Evolutionary conservation across 2,329 filamentous ascomycete genomes (phyloP), one percentile per base, ranked within the genome.

Genomic region (Mycosphaerella sp.): DNA sequence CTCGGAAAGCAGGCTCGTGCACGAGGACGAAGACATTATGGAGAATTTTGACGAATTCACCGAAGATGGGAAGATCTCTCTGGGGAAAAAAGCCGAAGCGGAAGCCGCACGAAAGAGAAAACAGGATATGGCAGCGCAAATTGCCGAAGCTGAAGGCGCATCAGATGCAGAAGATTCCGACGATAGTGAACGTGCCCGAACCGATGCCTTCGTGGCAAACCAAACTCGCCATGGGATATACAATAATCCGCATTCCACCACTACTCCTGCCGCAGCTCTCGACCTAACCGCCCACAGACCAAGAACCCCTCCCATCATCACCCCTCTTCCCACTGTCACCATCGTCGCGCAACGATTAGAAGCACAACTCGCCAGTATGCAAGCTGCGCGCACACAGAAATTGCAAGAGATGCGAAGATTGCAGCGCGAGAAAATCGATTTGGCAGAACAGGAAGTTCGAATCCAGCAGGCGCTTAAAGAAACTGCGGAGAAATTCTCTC

Each of bases 161-260:
- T 61, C 60, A 8, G 64, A 62, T 17, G 52, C 53, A 7, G 66
- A 64, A 6, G 66, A 64, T 36, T 78, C 62, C 11, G 87, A 92
- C 67, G 80, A 86, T 59, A 81, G 79, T 1, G 81, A 84, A 58
- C 70, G 77, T 38, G 80, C 81, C 61, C 74, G 80, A 12, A 83
- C 84, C 54, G 88, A 86, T 2, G 91, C 89, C 0, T 97, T 95
- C 72, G 91, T 95, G 70, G 82, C 84, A 9, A 85, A 88, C 4
- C 92, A 97, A 73, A 91, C 88, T 7, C 81, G 86, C 17, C 87
- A 88, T 3, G 92, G 89, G n/a, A 86, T 93, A 74, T 91, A 92
- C 64, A 68, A 21, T 4, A 21, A 21, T 21, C 21, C 49, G 32
- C 60, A 57, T 23, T 31, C 17, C 9, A 55, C 36, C 21, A 21